A percentile compares a stretch with the other conserved stretches of the same genome.
These are phyloP conservation scores for Phytophthora pistaciae DNA, from an alignment of 352 stramenopile species.

Conservation along the genomic window DNA sequence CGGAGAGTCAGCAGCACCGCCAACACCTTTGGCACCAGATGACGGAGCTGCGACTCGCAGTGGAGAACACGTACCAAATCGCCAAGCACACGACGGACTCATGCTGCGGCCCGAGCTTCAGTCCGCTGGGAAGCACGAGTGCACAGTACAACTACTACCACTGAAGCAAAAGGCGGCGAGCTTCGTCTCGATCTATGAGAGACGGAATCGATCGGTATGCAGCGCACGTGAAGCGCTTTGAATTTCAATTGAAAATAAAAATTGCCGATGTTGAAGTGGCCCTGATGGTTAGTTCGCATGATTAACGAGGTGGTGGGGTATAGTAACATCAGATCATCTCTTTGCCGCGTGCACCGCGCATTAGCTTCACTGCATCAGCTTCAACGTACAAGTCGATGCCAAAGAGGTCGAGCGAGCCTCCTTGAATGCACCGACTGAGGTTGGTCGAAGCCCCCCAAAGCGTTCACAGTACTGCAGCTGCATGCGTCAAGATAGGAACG, in stretches of 20 bases:
- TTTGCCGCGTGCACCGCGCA: background rate
- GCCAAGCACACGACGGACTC: conserved; percentile 50
- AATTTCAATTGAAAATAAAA: conserved; percentile 1
- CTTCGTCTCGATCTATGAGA: conserved; percentile 15
- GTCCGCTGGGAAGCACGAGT: conserved; percentile 17
- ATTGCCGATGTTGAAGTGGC: conserved; percentile 19
- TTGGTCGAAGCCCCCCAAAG: background rate
- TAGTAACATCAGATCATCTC: background rate
- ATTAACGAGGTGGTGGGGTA: background rate
- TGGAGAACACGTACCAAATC: conserved; percentile 57
- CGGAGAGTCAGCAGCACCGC: conserved; percentile 35
- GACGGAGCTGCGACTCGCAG: conserved; percentile 50
- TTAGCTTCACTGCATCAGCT: conserved; percentile 7
- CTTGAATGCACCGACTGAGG: background rate
- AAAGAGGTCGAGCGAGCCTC: background rate
- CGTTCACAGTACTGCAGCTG: conserved; percentile 10
- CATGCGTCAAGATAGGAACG: conserved; percentile 24
- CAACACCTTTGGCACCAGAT: conserved; percentile 50
- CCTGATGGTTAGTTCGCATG: background rate
- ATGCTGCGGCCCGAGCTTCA: conserved; percentile 33
- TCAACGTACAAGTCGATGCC: conserved; percentile 8
- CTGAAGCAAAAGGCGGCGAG: background rate
- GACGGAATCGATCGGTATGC: background rate
- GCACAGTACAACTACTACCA: background rate
- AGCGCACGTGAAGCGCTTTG: conserved; percentile 5